Conservation (phyloP, 768 basidiomycete genomes). For the Tylopilus intermedius region DNA sequence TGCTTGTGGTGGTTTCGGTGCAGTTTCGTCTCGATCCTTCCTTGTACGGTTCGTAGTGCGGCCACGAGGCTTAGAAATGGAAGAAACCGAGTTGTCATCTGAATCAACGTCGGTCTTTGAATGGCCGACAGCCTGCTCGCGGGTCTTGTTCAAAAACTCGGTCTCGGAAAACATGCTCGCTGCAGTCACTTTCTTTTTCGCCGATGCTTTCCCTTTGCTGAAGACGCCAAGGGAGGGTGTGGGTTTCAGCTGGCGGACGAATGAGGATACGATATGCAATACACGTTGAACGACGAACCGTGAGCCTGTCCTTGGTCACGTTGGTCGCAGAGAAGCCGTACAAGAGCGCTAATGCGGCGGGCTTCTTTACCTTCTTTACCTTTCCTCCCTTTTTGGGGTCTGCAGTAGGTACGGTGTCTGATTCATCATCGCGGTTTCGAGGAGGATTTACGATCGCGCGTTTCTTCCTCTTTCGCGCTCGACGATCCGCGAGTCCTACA, state of each 20-base stretch:
- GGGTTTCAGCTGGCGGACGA: constrained; percentile 26
- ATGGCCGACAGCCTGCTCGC: constrained; percentile 5
- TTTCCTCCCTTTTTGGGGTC: constrained; percentile 13
- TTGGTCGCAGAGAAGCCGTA: constrained; percentile 37
- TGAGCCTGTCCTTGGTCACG: constrained; percentile 33
- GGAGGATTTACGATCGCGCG: constrained; percentile 43
- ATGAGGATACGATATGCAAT: constrained; percentile 1
- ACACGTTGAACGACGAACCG: constrained; percentile 20
- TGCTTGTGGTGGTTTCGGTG: neutral
- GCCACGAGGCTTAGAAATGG: constrained; percentile 11
- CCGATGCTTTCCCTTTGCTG: constrained; percentile 33
- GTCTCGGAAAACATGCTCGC: constrained; percentile 38
- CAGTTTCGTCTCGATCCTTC: neutral
- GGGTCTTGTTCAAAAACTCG: constrained; percentile 37
- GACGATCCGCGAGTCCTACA: constrained; percentile 59
- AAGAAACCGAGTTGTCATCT: constrained; percentile 11
- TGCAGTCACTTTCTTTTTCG: constrained; percentile 17
- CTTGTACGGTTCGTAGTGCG: constrained; percentile 3
- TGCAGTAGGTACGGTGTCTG: neutral
- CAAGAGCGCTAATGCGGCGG: constrained; percentile 32
- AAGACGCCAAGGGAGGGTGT: constrained; percentile 32
- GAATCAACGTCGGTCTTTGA: constrained; percentile 5
- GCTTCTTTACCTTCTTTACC: constrained; percentile 20
- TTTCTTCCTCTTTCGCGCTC: constrained; percentile 58
- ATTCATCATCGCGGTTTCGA: constrained; percentile 7